These are phyloP conservation scores for Trichoderma breve DNA, from an alignment of 2,329 filamentous ascomycete genomes.

Conservation along the genomic window DNA sequence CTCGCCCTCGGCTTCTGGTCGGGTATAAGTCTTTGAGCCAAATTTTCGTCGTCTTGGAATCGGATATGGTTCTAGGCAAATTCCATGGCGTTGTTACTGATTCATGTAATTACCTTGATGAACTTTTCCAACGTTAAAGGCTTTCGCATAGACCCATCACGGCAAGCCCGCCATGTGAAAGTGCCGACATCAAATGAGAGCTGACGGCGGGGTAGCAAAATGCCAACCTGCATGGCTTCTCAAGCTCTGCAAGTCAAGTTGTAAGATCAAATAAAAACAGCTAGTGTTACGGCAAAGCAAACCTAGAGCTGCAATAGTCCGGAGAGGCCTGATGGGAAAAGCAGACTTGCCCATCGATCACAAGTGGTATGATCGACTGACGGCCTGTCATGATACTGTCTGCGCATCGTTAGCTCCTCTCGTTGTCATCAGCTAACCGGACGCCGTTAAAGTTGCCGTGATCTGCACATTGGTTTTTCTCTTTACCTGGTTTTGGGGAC, in stretches of 20 bases:
- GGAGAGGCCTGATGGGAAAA: neutral
- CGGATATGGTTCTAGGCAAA: neutral
- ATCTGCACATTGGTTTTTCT: neutral
- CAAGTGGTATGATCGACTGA: conserved; percentile 13
- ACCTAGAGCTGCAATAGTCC: neutral
- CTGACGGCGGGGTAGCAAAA: neutral
- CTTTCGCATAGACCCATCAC: neutral
- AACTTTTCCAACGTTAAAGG: neutral
- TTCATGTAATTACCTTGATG: neutral
- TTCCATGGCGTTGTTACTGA: neutral
- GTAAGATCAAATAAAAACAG: neutral
- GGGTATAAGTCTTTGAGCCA: neutral
- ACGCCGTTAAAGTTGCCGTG: neutral
- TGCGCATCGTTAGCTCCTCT: neutral
- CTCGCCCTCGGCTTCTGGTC: neutral
- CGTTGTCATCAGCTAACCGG: neutral
- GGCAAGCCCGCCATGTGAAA: neutral
- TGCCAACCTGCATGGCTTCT: neutral
- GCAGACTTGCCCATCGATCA: neutral
- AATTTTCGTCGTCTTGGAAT: neutral
- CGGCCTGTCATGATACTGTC: neutral
- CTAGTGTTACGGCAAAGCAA: neutral
- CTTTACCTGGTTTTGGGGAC: neutral
- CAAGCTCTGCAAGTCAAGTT: neutral
- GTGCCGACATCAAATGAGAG: neutral